Evolutionary conservation across 441 rosid species (phyloP).

Genomic region (Rhodomyrtus psidioides): DNA sequence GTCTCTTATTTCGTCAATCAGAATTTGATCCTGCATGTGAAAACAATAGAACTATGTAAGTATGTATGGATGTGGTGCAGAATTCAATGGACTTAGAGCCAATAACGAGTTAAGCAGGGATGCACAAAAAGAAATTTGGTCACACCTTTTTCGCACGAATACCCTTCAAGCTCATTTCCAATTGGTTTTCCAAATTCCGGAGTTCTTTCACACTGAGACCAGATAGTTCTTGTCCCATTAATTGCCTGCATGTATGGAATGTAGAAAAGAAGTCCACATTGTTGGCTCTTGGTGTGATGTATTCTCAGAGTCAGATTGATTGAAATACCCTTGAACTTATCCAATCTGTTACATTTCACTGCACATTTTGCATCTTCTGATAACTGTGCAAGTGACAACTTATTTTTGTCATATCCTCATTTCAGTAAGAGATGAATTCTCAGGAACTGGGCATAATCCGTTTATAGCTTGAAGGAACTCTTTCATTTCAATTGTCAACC

Average conservation of each 20-base stretch:
- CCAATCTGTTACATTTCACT: background rate
- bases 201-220: conserved; percentile 60
- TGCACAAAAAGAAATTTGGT: background rate
- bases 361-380: background rate
- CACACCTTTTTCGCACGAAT: conserved; percentile 62
- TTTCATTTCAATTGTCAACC: background rate
- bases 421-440: background rate
- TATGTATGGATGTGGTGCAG: background rate
- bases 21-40: conserved; percentile 40
- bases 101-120: background rate
- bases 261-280: background rate
- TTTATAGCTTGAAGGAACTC: background rate
- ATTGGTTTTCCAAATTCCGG: conserved; percentile 67
- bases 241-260: conserved; percentile 33
- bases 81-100: background rate
- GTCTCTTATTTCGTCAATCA: conserved; percentile 57
- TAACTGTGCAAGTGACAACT: background rate
- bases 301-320: background rate
- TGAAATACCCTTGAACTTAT: background rate
- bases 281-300: background rate
- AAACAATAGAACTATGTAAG: background rate
- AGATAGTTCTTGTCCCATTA: conserved; percentile 83
- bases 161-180: conserved; percentile 66
- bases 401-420: background rate
- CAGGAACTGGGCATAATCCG: background rate